phyloP scores from a whole-genome alignment of 2,329 filamentous ascomycete genomes.

The Penicillium decumbens region DNA sequence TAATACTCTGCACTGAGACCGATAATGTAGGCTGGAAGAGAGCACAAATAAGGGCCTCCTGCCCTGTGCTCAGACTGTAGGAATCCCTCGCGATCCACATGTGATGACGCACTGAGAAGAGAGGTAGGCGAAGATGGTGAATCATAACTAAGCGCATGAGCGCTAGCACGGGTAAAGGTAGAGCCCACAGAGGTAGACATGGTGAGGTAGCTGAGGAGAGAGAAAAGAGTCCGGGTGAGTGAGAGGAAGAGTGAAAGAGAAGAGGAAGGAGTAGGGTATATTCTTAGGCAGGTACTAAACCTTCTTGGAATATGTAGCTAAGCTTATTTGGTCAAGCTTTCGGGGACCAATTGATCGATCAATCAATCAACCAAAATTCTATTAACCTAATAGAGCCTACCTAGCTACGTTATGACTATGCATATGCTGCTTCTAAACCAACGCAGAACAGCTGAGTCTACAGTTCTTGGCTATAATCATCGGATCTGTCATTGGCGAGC shows the following conservation, averaged over 20 bases:
- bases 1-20: neutral
- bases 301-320: too few relatives aligned
- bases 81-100: neutral
- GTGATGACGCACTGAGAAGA: neutral
- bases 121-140: neutral
- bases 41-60: neutral
- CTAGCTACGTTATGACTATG: too few relatives aligned
- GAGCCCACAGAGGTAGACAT: neutral
- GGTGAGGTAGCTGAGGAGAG: neutral
- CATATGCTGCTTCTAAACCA: constrained; percentile 31
- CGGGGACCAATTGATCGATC: too few relatives aligned
- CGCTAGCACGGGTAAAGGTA: neutral
- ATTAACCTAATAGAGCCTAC: too few relatives aligned
- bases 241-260: too few relatives aligned
- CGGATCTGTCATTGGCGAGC: constrained; percentile 57
- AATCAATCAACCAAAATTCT: too few relatives aligned
- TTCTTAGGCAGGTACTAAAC: too few relatives aligned
- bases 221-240: too few relatives aligned
- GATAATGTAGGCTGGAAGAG: neutral
- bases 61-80: neutral
- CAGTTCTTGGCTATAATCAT: constrained; percentile 58
- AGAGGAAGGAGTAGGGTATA: too few relatives aligned
- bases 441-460: constrained; percentile 56
- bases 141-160: neutral
- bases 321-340: too few relatives aligned